Evolutionary conservation across 352 stramenopile genomes (phyloP).

Genomic region (Saprolegnia diclina): DNA sequence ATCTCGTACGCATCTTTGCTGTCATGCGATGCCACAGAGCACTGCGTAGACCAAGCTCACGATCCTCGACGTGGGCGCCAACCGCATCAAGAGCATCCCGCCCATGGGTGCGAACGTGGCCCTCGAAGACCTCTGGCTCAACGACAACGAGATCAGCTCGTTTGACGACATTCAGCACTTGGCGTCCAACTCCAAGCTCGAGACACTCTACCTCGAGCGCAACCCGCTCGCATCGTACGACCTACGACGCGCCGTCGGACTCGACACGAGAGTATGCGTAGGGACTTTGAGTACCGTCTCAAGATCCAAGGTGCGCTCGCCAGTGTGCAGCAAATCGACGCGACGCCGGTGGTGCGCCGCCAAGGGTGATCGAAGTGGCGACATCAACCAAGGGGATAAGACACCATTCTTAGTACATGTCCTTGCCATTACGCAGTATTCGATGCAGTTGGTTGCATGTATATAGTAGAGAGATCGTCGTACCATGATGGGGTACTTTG

Average conservation of each 20-base stretch:
- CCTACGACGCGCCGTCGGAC: neutral
- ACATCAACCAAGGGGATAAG: too few relatives aligned
- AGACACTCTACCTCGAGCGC: slow-evolving; percentile 94
- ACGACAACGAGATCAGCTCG: slow-evolving; percentile 53
- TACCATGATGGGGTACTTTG: too few relatives aligned
- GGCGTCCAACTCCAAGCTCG: slow-evolving; percentile 53
- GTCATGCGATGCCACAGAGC: neutral
- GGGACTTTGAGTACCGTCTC: slow-evolving; percentile 94
- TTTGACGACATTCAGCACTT: slow-evolving; percentile 72
- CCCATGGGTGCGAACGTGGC: slow-evolving; percentile 35
- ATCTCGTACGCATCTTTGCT: slow-evolving; percentile 46
- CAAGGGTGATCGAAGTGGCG: too few relatives aligned
- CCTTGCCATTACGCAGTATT: too few relatives aligned
- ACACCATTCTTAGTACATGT: too few relatives aligned
- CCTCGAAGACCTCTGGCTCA: slow-evolving; percentile 77
- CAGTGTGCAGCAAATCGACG: slow-evolving; percentile 94
- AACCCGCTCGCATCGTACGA: slow-evolving; percentile 86
- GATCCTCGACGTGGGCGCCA: slow-evolving; percentile 73
- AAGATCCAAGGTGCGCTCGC: slow-evolving; percentile 86
- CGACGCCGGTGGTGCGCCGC: slow-evolving; percentile 42
- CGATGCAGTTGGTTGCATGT: too few relatives aligned
- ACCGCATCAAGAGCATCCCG: slow-evolving; percentile 69
- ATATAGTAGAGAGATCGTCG: too few relatives aligned
- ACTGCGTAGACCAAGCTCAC: slow-evolving; percentile 46
- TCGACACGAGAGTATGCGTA: slow-evolving; percentile 1